These are phyloP conservation scores for Cyberlindnera mycetangii DNA, from an alignment of 805 yeast species.

Conservation along the genomic window DNA sequence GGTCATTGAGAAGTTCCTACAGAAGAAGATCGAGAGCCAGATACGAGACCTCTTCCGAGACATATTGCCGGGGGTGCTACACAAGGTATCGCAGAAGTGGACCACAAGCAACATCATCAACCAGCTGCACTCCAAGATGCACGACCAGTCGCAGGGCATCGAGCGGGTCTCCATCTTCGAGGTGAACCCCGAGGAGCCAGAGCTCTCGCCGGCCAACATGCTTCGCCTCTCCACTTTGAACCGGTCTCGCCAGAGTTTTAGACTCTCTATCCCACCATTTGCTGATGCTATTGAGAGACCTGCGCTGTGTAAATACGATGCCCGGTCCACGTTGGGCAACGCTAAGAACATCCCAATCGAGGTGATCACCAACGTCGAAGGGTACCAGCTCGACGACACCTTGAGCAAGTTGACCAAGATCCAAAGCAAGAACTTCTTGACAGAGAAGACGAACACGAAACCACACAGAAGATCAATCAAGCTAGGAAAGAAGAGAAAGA, in stretches of 20 bases:
- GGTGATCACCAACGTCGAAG: conserved; percentile 13
- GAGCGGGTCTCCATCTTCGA: conserved; percentile 43
- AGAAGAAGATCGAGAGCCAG: conserved; percentile 77
- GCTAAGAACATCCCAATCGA: conserved; percentile 26
- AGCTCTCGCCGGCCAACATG: conserved; percentile 63
- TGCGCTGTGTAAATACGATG: conserved; percentile 23
- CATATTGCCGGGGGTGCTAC: conserved; percentile 76
- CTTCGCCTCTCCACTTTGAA: conserved; percentile 64
- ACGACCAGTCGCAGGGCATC: conserved; percentile 22
- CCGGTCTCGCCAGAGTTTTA: conserved; percentile 76
- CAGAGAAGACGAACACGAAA: conserved; percentile 21
- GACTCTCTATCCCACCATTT: conserved; percentile 60
- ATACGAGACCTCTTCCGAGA: conserved; percentile 79
- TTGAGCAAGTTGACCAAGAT: conserved; percentile 25
- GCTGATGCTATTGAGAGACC: conserved; percentile 58
- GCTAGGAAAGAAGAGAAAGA: conserved; percentile 14
- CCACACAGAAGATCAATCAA: conserved; percentile 25
- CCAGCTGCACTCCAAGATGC: conserved; percentile 25
- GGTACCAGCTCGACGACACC: conserved; percentile 18
- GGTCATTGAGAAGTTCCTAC: conserved; percentile 79
- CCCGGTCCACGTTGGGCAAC: conserved; percentile 14
- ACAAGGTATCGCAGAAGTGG: conserved; percentile 70
- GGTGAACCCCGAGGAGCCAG: conserved; percentile 57
- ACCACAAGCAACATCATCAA: conserved; percentile 38
- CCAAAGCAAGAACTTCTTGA: conserved; percentile 25